A percentile compares a stretch with the other conserved stretches of the same genome.
Conservation (phyloP, 192 early-diverging fungal species). For the Backusella tuberculispora region DNA sequence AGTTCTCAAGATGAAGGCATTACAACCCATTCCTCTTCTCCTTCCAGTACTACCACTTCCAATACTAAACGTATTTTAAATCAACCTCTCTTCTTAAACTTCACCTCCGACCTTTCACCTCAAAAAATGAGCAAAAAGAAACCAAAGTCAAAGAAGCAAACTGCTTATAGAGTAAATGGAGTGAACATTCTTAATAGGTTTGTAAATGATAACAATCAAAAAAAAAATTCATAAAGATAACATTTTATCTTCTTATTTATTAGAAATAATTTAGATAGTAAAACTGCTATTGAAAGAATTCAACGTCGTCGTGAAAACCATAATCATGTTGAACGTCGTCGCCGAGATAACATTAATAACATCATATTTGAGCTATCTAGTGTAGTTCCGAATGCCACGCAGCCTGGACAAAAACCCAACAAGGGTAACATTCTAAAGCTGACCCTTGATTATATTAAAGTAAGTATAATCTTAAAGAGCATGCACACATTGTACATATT, state of each 20-base stretch:
- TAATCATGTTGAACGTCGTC: conserved; percentile 75
- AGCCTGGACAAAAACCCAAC: conserved; percentile 66
- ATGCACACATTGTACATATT: not conserved
- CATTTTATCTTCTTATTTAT: not conserved
- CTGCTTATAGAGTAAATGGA: conserved; percentile 34
- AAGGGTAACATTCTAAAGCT: conserved; percentile 72
- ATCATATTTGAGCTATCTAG: conserved; percentile 70
- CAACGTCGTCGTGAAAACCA: conserved; percentile 78
- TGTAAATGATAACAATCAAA: not conserved
- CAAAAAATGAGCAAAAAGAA: conserved; percentile 37
- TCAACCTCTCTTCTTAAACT: conserved; percentile 33
- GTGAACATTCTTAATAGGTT: conserved; percentile 39
- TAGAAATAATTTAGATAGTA: conserved; percentile 42
- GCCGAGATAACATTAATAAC: conserved; percentile 75
- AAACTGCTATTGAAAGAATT: conserved; percentile 73
- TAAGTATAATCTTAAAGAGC: conserved; percentile 25
- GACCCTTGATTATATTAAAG: conserved; percentile 65
- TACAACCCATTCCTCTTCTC: not conserved
- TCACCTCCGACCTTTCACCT: conserved; percentile 31
- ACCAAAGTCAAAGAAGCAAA: conserved; percentile 26
- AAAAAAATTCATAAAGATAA: not conserved
- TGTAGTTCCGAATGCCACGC: conserved; percentile 62
- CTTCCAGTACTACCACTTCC: not conserved
- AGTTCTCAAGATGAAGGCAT: not conserved
- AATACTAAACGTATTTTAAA: not conserved